Base-by-base conservation (phyloP, 192 early-diverging fungal genomes). In the Rhizophagus clarus region DNA sequence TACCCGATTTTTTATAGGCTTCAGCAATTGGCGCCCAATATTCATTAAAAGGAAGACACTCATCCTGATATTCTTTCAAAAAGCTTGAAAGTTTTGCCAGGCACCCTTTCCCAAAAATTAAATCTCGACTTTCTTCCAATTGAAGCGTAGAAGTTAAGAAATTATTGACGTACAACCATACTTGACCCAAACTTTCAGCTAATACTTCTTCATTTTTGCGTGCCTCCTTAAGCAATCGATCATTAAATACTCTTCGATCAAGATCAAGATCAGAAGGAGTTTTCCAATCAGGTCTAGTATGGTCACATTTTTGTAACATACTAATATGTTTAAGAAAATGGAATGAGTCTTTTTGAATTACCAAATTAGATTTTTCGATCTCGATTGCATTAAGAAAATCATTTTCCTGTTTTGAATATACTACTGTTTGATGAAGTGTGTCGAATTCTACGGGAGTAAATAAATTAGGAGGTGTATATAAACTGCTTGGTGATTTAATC, bases 191-290 rank as follows among this genome's bases (percentile, higher is more conserved):
- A 73, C 88, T 88, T 49, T 87, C 84, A 79, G 88, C 85, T 56
- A 93, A 84, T 61, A 85, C 87, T 40, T 88, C 83, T 81, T 88
- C 84, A 81, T 88, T 88, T 64, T 88, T 84, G 73, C 80, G 84
- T 20, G 87, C 85, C 84, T 87, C 89, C 69, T 83, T 85, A 56
- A 82, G 79, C 32, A 93, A 81, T 45, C 92, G 86, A 63, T 92
- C 91, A 77, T 94, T 93, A 49, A 92, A 91, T 11, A 94, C 88
- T 31, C 89, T 84, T 24, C 89, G 87, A 73, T 92, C 91, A 47
- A 88, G 82, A 61, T 95, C 93, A 42, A 95, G 85, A 80, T 95
- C 93, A 0, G 88, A 83, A 15, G 93, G 93, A 76, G 85, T 86
- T 77, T 89, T 89, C 63, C 88, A 88, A 47, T 90, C 88, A 7